Conservation (phyloP, 2,329 filamentous ascomycete genomes). For the Botryotinia globosa region DNA sequence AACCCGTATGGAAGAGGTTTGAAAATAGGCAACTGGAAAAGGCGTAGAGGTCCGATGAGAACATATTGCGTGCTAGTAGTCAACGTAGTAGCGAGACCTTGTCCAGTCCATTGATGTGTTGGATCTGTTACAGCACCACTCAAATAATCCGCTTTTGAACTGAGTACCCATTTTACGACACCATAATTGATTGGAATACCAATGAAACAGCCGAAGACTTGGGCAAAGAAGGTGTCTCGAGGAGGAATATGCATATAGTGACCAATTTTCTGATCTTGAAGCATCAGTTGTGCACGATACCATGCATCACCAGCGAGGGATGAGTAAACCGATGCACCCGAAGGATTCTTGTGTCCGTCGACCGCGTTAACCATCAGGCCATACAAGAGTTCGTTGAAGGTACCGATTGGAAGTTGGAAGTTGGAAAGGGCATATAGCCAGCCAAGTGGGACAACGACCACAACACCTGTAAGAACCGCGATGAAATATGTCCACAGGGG, state of each 20-base stretch:
- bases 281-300: constrained; percentile 56
- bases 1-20: constrained; percentile 52
- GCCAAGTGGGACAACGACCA: constrained; percentile 55
- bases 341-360: constrained; percentile 52
- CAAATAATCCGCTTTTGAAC: constrained; percentile 55
- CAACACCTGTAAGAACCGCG: constrained; percentile 52
- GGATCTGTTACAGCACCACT: constrained; percentile 51
- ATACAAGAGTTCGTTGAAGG: constrained; percentile 59
- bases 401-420: constrained; percentile 51
- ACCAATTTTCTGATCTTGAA: constrained; percentile 63
- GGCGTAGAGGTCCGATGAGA: constrained; percentile 50
- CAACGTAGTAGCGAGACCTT: constrained; percentile 49
- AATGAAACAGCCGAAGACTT: constrained; percentile 57
- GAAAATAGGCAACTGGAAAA: constrained; percentile 51
- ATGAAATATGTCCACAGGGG: constrained; percentile 60
- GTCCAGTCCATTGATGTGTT: constrained; percentile 60
- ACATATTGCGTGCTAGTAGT: constrained; percentile 60
- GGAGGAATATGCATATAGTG: constrained; percentile 63
- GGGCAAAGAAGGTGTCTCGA: constrained; percentile 57
- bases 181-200: constrained; percentile 61
- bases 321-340: constrained; percentile 56
- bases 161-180: constrained; percentile 58
- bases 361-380: constrained; percentile 57
- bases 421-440: constrained; percentile 61
- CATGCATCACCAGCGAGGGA: constrained; percentile 60